phyloP scores from a whole-genome alignment of 2,329 filamentous ascomycete species.

The Pyricularia pennisetigena region DNA sequence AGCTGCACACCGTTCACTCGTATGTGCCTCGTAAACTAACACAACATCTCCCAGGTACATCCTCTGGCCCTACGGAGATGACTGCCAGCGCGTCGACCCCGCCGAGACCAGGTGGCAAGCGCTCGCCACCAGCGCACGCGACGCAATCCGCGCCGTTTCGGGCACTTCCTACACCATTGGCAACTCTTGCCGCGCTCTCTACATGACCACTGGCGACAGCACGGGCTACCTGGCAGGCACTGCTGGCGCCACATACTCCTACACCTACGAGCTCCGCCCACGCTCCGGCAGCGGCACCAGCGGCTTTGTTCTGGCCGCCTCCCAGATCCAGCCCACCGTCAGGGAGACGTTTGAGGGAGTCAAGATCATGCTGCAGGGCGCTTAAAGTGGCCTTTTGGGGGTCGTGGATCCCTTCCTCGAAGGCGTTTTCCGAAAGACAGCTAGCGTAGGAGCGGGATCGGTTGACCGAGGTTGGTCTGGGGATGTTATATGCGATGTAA shows the following conservation, averaged over 20 bases:
- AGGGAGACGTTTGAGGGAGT: constrained; percentile 38
- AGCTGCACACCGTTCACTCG: neutral
- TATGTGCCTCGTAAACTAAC: neutral
- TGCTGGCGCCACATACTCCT: constrained; percentile 27
- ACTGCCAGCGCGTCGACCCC: constrained; percentile 5
- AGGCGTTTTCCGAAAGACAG: too few species aligned
- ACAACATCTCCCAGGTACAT: neutral
- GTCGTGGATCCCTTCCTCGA: too few species aligned
- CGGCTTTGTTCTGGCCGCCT: constrained; percentile 32
- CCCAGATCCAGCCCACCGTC: constrained; percentile 31
- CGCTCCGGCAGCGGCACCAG: constrained; percentile 16
- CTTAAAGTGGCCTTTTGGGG: neutral
- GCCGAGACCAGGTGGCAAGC: neutral
- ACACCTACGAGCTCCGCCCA: constrained; percentile 29
- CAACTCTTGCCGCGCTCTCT: constrained; percentile 51
- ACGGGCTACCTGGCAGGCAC: constrained; percentile 36
- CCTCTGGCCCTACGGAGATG: constrained; percentile 38
- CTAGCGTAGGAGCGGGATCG: neutral
- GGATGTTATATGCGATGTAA: neutral
- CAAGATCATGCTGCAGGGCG: constrained; percentile 43
- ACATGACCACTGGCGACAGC: constrained; percentile 38
- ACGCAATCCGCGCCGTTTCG: constrained; percentile 34
- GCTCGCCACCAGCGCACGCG: neutral
- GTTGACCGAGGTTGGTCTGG: neutral
- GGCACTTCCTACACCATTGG: constrained; percentile 31